Conservation (phyloP, 805 yeast species). For the Myxozyma udenii region DNA sequence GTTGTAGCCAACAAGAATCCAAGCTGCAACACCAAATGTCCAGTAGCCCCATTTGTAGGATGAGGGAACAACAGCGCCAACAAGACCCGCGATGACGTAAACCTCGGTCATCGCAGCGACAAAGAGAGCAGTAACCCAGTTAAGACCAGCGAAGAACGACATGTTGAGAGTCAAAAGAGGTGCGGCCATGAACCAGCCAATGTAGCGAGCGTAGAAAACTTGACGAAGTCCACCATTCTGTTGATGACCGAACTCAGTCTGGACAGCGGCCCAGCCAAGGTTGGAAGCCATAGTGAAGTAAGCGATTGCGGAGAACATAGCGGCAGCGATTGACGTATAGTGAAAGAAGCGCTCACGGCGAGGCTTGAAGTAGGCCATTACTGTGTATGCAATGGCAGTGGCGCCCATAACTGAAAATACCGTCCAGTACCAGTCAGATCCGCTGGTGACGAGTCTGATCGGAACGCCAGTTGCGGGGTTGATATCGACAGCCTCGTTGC, state of each 20-base stretch:
- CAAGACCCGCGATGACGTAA: constrained; percentile 54
- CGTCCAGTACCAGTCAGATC: constrained; percentile 70
- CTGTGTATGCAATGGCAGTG: constrained; percentile 38
- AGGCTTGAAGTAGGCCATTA: constrained; percentile 34
- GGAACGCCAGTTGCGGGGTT: constrained; percentile 47
- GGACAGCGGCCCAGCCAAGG: constrained; percentile 52
- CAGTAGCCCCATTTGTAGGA: constrained; percentile 70
- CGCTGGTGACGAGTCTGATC: constrained; percentile 53
- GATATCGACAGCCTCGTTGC: constrained; percentile 34
- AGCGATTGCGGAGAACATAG: constrained; percentile 45
- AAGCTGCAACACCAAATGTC: constrained; percentile 50
- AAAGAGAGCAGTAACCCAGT: constrained; percentile 36
- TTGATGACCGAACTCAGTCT: constrained; percentile 51
- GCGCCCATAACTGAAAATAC: constrained; percentile 50
- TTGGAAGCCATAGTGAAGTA: constrained; percentile 58
- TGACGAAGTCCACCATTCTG: constrained; percentile 45
- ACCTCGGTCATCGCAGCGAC: constrained; percentile 44
- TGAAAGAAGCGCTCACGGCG: constrained; percentile 40
- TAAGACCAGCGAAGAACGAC: constrained; percentile 38
- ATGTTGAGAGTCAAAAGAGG: constrained; percentile 44
- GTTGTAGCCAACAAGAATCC: constrained; percentile 34
- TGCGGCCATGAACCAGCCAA: constrained; percentile 58
- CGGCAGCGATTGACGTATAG: constrained; percentile 44
- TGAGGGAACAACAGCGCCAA: constrained; percentile 54
- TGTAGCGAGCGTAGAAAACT: constrained; percentile 53